Evolutionary conservation across 805 yeast genomes (phyloP).

Genomic region (Sugiyamaella americana): DNA sequence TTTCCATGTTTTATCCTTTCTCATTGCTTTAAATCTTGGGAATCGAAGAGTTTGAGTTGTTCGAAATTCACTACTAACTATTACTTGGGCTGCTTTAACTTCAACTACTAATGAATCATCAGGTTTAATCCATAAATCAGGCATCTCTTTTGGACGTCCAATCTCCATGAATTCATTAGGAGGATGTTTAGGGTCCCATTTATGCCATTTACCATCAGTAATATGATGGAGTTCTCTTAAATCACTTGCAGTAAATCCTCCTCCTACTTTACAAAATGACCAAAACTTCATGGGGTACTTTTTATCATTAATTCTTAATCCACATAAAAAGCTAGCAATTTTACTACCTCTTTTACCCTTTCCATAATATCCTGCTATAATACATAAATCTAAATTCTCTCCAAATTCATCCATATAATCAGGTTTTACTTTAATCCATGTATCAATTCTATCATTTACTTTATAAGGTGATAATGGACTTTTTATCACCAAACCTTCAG

Average conservation of each 20-base stretch:
- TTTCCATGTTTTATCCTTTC: conserved; percentile 62
- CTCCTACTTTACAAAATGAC: conserved; percentile 75
- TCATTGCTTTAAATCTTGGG: conserved; percentile 60
- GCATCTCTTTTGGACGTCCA: conserved; percentile 34
- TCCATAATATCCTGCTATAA: conserved; percentile 74
- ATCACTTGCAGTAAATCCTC: conserved; percentile 68
- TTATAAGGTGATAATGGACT: conserved; percentile 51
- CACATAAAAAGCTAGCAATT: conserved; percentile 62
- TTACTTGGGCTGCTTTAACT: conserved; percentile 73
- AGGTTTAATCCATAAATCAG: conserved; percentile 78
- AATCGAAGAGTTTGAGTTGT: conserved; percentile 68
- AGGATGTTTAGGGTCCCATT: conserved; percentile 36
- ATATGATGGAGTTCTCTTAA: conserved; percentile 50
- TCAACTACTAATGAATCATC: conserved; percentile 71
- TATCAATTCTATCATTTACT: conserved; percentile 52
- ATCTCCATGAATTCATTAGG: conserved; percentile 30
- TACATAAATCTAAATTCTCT: conserved; percentile 71
- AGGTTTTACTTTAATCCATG: conserved; percentile 91
- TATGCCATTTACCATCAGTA: conserved; percentile 59
- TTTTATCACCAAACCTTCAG: conserved; percentile 83
- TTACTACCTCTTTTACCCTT: conserved; percentile 42
- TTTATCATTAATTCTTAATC: conserved; percentile 42
- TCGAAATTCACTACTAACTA: conserved; percentile 47
- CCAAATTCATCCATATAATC: conserved; percentile 84
- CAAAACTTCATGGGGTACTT: conserved; percentile 38